phyloP scores from a whole-genome alignment of 2,329 filamentous ascomycete species.

The Penicillium sp. region DNA sequence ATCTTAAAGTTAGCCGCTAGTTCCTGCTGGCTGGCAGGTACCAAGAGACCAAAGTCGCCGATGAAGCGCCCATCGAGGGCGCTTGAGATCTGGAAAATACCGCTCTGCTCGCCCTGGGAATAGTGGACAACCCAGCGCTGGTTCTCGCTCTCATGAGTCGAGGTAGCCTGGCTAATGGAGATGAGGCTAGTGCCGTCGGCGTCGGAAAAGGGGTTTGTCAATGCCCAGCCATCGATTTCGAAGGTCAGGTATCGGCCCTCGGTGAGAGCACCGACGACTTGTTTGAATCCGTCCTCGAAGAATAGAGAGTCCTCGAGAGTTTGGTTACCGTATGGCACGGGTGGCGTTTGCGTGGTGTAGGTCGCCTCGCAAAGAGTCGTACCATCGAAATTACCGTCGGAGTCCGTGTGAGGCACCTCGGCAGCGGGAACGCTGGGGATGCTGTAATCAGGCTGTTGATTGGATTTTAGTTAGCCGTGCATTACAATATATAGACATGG shows the following conservation, averaged over 20 bases:
- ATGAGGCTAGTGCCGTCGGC: slow-evolving; percentile 19
- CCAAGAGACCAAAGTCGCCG: slow-evolving; percentile 16
- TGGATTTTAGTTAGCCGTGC: neutral
- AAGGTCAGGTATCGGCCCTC: slow-evolving; percentile 55
- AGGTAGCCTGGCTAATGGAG: slow-evolving; percentile 23
- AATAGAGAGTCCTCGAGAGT: slow-evolving; percentile 29
- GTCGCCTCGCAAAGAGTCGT: slow-evolving; percentile 42
- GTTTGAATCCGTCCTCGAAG: slow-evolving; percentile 55
- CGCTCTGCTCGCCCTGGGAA: slow-evolving; percentile 26
- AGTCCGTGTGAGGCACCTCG: slow-evolving; percentile 40
- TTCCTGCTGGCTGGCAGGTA: slow-evolving; percentile 15
- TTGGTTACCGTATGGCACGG: slow-evolving; percentile 48
- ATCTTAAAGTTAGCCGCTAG: slow-evolving; percentile 29
- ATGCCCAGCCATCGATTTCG: slow-evolving; percentile 43
- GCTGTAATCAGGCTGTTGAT: slow-evolving; percentile 43
- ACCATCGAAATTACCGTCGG: slow-evolving; percentile 44
- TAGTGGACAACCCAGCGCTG: slow-evolving; percentile 53
- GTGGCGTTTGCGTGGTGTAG: slow-evolving; percentile 36
- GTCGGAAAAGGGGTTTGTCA: slow-evolving; percentile 29
- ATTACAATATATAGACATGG: too few species aligned
- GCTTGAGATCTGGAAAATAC: slow-evolving; percentile 39
- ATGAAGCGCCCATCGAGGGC: slow-evolving; percentile 38
- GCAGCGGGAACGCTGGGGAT: slow-evolving; percentile 47
- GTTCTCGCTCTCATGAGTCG: slow-evolving; percentile 34
- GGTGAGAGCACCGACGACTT: slow-evolving; percentile 49